Base-by-base conservation (phyloP, 768 basidiomycete species). In the Pulveroboletus sp. region DNA sequence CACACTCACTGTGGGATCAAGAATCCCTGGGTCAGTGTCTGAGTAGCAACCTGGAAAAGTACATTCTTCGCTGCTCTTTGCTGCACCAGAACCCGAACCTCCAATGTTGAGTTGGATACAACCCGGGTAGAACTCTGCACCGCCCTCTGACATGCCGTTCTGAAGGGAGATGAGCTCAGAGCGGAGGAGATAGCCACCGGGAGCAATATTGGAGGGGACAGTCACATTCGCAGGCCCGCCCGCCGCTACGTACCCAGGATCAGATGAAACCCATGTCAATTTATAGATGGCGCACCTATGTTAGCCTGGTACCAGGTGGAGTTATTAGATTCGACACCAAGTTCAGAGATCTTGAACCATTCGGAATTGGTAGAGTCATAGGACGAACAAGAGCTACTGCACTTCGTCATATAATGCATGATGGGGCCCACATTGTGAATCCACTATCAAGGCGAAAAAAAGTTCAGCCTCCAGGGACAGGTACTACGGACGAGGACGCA, bases 161-260 rank as follows among this genome's bases (percentile, higher is more conserved):
- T 91, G 89, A 14, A 91, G 79, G 9, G 85, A 80, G 63, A 91
- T 82, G 62, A 91, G 78, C 49, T 91, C 89, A 64, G 88, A 80
- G 6, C 89, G 85, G 57, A 89, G 64, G 40, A 91, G 72, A 63
- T 90, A 92, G 58, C 82, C 73, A 2, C 89, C 89, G 1, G 85
- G 64, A 0, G 78, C 74, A 43, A 92, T 68, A 46, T 71, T 76
- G 14, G 59, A 48, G 10, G 82, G 82, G 43, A 84, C 63, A 2
- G 68, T 72, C 6, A 77, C 69, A 12, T 58, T 70, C 1, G 72
- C 75, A 2, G 71, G 58, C 16, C 47, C 59, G 5, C 78, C 76
- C 1, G 56, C 44, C 58, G 65, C 76, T 76, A 37, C 17, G 29
- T 12, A 14, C 11, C 13, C 26, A 36, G n/a, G 14, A 12, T 26